These are phyloP conservation scores for Eudorina sp. DNA, from an alignment of 139 green algal genomes.

Conservation along the genomic window DNA sequence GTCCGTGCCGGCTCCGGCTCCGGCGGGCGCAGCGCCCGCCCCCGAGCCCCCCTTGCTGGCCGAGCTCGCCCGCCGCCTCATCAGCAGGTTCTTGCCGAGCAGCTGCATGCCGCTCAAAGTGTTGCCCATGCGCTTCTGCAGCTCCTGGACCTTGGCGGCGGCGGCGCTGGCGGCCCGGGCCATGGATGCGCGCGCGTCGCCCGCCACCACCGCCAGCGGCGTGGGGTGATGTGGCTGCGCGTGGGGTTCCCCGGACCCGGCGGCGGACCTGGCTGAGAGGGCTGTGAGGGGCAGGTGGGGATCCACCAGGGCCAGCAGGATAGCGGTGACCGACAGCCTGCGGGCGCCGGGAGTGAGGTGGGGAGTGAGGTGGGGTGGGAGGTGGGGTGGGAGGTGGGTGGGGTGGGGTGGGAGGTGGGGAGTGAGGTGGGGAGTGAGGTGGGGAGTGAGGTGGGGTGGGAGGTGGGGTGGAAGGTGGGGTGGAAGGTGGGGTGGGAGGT, in stretches of 20 bases:
- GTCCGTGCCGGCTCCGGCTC: background rate
- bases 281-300: slow-evolving; percentile 22
- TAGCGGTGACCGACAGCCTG: slow-evolving; percentile 43
- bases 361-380: background rate
- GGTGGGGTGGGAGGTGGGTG: background rate
- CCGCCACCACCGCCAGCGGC: slow-evolving; percentile 34
- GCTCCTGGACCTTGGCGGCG: slow-evolving; percentile 33
- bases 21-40: background rate
- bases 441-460: background rate
- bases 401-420: background rate
- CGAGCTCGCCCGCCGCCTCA: background rate
- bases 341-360: background rate
- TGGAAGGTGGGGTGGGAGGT: too few species aligned
- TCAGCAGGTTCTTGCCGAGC: slow-evolving; percentile 1
- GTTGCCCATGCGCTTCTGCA: slow-evolving; percentile 21
- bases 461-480: too few species aligned
- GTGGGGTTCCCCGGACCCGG: background rate
- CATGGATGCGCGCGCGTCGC: slow-evolving; percentile 32
- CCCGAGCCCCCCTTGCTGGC: background rate
- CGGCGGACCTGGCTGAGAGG: too few species aligned
- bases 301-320: slow-evolving; percentile 50
- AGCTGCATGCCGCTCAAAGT: slow-evolving; percentile 12
- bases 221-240: background rate
- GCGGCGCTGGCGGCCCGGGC: slow-evolving; percentile 14
- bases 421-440: background rate